Base-by-base conservation (phyloP, 495 filamentous ascomycete genomes). In the Polyplosphaeria fusca region DNA sequence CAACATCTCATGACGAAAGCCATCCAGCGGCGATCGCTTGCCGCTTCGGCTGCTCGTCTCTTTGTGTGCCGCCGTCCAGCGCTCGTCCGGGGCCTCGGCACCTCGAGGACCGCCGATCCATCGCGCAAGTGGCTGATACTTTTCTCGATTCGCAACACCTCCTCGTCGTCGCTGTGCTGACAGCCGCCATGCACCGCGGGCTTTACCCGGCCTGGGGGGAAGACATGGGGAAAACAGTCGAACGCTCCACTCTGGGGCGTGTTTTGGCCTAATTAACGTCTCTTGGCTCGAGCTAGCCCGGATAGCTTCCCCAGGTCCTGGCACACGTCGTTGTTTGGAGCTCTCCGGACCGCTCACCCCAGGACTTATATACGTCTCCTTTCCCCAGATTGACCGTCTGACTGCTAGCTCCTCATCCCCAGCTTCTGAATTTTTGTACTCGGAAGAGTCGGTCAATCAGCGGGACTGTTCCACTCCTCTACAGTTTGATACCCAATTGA, bases 81-180 rank as follows among this genome's bases (percentile, higher is more conserved):
- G 60, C 38, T 46, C 48, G 30, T 51, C 57, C 52, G 57, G 44
- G 38, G 41, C 52, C 62, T 52, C 57, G 62, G 56, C 62, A 52
- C 13, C 28, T 23, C 35, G 7, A 25, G 45, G 30, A 57, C 47
- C 50, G 62, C 47, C 52, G 57, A 61, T 65, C 62, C 50, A 60
- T 35, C 20, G 38, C 28, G 28, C 44, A 49, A 40, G 61, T 64
- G 49, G 61, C 61, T 64, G 55, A 45, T 44, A 14, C n/a, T n/a
- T n/a, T n/a, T n/a, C n/a, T 35, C 7, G 7, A 35, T 35, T 35
- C 30, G 14, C 14, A 14, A 7, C 30, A 35, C 7, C 30, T 14
- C 7, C 30, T 7, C 30, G 30, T 35, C 30, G 7, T 35, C 30
- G 14, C 30, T 35, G 7, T 7, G 14, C 30, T 35, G 30, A 35